Base-by-base conservation (phyloP, 1,284 basidiomycete species). In the Volvariella volvacea region DNA sequence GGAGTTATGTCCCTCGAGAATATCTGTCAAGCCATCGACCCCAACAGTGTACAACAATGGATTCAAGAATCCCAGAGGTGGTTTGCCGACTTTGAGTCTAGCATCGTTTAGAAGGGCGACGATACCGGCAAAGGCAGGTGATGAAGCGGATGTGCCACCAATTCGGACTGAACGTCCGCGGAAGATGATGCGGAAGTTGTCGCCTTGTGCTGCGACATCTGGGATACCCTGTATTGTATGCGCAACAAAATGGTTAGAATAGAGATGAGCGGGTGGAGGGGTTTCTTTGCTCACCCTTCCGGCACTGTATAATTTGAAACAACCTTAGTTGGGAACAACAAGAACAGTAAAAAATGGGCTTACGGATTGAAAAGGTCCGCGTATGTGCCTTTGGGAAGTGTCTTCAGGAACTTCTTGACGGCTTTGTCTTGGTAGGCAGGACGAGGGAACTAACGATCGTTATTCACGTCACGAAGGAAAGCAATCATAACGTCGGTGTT, bases 121-220 rank as follows among this genome's bases (percentile, higher is more conserved):
- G 42, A 82, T 56, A 4, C 59, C 66, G 7, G 71, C 64, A 44
- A 74, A 70, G 8, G 70, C 60, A 0, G 77, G 78, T 3, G 74
- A 54, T 0, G 76, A 65, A 2, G 74, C 74, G 2, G 73, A 76
- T 1, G 78, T 65, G n/a, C 76, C 76, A 16, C 63, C 66, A 37
- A 73, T 62, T n/a, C 54, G 53, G 2, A 20, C 44, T 1, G 56
- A 33, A 1, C 32, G 8, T 6, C 70, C 71, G 38, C 54, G 42
- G 37, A 59, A 55, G 52, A 62, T 66, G 39, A 76, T 62, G 9
- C 59, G 55, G 63, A 70, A 76, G 34, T 59, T 55, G 22, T 58
- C 51, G 2, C 70, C 71, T 54, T 81, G 78, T 0, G 81, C 80
- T 1, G 82, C 64, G 4, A 86, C 74, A 44, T 86, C 83, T 1